Percentiles rank a stretch among this genome's conserved stretches.
Conservation (phyloP, 176 grass and related monocot species). For the Avena eriantha region DNA sequence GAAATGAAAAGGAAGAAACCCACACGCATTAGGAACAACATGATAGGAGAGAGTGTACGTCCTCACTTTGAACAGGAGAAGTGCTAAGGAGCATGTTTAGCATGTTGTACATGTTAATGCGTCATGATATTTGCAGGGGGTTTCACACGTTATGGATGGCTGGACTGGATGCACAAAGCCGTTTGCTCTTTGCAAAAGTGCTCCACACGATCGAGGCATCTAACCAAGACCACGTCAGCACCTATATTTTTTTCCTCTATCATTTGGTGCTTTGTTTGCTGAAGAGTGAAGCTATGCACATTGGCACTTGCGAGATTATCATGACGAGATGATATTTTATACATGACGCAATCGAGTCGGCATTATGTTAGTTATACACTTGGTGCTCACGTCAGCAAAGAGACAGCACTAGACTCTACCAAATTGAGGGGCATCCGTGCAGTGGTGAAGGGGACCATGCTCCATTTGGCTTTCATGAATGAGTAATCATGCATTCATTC, state of each 20-base stretch:
- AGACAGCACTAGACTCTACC: neutral
- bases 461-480: neutral
- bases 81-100: neutral
- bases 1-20: no score
- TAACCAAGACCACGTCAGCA: neutral
- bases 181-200: neutral
- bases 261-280: neutral
- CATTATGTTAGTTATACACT: neutral
- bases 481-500: neutral
- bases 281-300: conserved; percentile 11
- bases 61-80: neutral
- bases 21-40: neutral
- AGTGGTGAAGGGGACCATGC: neutral
- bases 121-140: neutral
- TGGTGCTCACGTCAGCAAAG: conserved; percentile 24
- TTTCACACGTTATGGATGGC: neutral
- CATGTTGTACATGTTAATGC: neutral
- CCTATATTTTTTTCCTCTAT: neutral
- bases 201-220: neutral
- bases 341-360: neutral
- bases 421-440: neutral
- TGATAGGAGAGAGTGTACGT: neutral
- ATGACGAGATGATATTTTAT: conserved; percentile 3
- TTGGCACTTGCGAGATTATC: neutral
- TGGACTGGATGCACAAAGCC: neutral